phyloP scores from a whole-genome alignment of 129 eudicot genomes.

The Saussurea involucrata region DNA sequence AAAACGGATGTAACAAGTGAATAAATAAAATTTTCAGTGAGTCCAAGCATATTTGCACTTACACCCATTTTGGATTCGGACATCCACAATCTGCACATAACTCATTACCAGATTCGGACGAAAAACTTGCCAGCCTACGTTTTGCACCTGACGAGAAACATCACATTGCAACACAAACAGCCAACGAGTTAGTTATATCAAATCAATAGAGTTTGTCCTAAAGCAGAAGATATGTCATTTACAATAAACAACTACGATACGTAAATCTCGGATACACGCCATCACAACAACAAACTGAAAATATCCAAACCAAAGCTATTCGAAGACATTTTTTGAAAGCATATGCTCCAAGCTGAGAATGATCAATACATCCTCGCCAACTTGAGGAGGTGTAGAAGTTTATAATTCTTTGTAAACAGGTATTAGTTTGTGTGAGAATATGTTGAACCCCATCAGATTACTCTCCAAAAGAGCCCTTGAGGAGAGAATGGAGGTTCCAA shows the following conservation, averaged over 20 bases:
- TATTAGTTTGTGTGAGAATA: background rate
- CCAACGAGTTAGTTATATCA: background rate
- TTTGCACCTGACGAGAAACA: slow-evolving; percentile 49
- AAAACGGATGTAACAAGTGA: background rate
- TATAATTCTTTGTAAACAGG: background rate
- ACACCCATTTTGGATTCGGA: slow-evolving; percentile 96
- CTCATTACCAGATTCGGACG: slow-evolving; percentile 57
- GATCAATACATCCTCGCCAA: background rate
- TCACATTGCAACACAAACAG: slow-evolving; percentile 12
- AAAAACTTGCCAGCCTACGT: slow-evolving; percentile 49
- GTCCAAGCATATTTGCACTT: slow-evolving; percentile 34
- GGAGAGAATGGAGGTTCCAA: background rate
- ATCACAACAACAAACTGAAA: background rate
- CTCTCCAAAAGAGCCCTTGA: background rate
- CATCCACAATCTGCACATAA: slow-evolving; percentile 92
- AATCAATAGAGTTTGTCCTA: background rate
- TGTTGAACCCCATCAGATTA: background rate
- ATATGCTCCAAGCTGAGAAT: background rate
- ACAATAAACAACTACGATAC: background rate
- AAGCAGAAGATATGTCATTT: background rate
- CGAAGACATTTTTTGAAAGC: background rate
- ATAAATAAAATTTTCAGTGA: background rate
- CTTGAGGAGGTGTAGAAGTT: background rate
- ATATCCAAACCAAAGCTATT: background rate
- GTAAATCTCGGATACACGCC: background rate